These are phyloP conservation scores for Adansonia gregorii DNA, from an alignment of 441 rosid genomes.

Conservation along the genomic window DNA sequence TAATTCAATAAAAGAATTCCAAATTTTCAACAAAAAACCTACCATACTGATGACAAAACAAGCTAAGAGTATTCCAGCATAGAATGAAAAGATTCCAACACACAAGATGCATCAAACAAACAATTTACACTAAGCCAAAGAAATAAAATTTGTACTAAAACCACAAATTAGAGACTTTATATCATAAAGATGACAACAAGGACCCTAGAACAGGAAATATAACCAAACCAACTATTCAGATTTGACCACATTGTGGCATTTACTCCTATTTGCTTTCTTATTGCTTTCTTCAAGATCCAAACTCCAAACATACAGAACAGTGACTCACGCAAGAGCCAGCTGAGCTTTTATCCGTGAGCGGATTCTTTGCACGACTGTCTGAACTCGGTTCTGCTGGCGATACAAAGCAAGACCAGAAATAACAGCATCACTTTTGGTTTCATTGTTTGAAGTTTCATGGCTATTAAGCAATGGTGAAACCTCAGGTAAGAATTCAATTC, in stretches of 20 bases:
- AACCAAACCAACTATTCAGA: conserved; percentile 30
- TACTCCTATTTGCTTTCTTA: conserved; percentile 26
- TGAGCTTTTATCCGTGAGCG: conserved; percentile 76
- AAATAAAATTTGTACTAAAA: conserved; percentile 1
- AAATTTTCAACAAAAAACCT: conserved; percentile 43
- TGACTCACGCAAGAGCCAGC: conserved; percentile 81
- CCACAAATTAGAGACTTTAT: conserved; percentile 26
- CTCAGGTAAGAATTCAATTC: conserved; percentile 89
- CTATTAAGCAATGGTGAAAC: conserved; percentile 64
- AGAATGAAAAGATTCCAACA: conserved; percentile 21
- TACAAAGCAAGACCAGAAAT: conserved; percentile 61
- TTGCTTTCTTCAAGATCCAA: conserved; percentile 41
- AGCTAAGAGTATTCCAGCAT: conserved; percentile 29
- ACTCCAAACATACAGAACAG: conserved; percentile 51
- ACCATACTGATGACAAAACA: conserved; percentile 32
- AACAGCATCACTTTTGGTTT: conserved; percentile 54
- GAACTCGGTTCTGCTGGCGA: conserved; percentile 76
- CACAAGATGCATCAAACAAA: conserved; percentile 23
- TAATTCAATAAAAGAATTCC: conserved; percentile 58
- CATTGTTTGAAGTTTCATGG: conserved; percentile 50
- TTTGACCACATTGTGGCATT: conserved; percentile 28
- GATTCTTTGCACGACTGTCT: conserved; percentile 73
- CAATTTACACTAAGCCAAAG: conserved; percentile 24
- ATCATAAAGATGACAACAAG: conserved; percentile 34
- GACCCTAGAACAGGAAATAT: conserved; percentile 36